These are phyloP conservation scores for Rubus idaeus DNA, from an alignment of 306 rosid genomes.

Conservation along the genomic window DNA sequence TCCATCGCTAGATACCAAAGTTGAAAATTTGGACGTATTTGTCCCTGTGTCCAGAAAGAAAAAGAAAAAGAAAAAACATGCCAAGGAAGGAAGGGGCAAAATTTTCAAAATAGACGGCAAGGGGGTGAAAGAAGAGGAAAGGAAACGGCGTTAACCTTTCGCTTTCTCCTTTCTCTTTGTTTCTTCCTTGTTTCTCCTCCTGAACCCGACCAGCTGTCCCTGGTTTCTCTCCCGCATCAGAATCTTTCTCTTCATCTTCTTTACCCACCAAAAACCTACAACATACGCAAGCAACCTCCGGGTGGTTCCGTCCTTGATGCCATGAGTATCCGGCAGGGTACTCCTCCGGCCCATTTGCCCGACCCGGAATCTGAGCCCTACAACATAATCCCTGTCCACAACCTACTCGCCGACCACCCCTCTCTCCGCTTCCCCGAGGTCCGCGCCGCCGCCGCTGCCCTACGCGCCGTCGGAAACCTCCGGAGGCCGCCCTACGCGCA, in stretches of 20 bases:
- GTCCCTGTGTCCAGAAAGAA: too few species aligned
- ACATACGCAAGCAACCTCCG: not conserved
- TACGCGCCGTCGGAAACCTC: constrained; percentile 67
- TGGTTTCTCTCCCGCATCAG: too few species aligned
- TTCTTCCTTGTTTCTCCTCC: not conserved
- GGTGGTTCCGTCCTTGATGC: constrained; percentile 9
- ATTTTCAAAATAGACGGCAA: too few species aligned
- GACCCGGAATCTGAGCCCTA: constrained; percentile 51
- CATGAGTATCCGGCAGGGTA: constrained; percentile 39
- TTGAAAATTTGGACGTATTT: too few species aligned
- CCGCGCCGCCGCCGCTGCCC: constrained; percentile 74
- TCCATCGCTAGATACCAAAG: too few species aligned
- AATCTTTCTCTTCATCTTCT: too few species aligned
- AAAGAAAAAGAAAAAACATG: too few species aligned
- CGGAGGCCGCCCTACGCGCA: constrained; percentile 63
- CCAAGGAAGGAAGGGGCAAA: too few species aligned
- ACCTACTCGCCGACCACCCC: constrained; percentile 92
- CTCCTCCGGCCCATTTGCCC: not conserved
- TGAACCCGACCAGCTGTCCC: not conserved
- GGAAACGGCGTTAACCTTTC: constrained; percentile 9
- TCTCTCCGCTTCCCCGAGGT: constrained; percentile 86
- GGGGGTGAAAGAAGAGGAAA: too few species aligned
- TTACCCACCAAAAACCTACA: not conserved
- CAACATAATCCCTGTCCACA: constrained; percentile 84
- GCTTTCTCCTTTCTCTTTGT: not conserved